Evolutionary conservation across 768 basidiomycete genomes (phyloP).

Genomic region (Pleurotus ostreatus): DNA sequence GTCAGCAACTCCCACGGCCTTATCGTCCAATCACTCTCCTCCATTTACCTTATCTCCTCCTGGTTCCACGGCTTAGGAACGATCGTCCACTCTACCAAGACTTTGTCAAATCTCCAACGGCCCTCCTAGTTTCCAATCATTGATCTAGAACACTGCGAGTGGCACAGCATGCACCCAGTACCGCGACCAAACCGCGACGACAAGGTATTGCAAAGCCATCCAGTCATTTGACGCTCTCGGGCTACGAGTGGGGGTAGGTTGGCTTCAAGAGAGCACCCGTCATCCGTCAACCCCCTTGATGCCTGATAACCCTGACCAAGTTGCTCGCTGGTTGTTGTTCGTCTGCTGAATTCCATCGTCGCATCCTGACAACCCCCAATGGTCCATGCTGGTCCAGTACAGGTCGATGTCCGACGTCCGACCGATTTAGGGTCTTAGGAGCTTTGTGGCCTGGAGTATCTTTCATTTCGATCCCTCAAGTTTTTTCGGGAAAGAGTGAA

Average conservation of each 20-base stretch:
- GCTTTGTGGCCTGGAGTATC: background rate
- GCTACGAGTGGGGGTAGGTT: background rate
- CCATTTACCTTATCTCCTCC: background rate
- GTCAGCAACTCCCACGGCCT: background rate
- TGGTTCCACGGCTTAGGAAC: background rate
- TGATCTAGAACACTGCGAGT: background rate
- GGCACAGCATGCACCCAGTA: background rate
- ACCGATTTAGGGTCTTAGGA: background rate
- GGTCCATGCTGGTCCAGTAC: background rate
- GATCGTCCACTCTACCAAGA: constrained; percentile 1
- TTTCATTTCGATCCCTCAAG: background rate
- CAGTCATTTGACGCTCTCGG: background rate
- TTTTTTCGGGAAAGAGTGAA: too few relatives aligned
- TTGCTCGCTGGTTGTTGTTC: background rate
- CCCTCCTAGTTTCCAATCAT: background rate
- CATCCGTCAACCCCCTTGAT: background rate
- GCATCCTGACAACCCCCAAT: background rate
- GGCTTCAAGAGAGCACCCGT: background rate
- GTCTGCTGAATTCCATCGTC: background rate
- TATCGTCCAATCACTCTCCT: constrained; percentile 10
- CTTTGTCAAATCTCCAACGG: background rate
- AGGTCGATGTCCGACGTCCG: background rate
- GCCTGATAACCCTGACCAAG: background rate
- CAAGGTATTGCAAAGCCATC: background rate
- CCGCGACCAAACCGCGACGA: background rate